Evolutionary conservation across 164 flowering plant species (phyloP).

Genomic region (Dillenia turbinata): DNA sequence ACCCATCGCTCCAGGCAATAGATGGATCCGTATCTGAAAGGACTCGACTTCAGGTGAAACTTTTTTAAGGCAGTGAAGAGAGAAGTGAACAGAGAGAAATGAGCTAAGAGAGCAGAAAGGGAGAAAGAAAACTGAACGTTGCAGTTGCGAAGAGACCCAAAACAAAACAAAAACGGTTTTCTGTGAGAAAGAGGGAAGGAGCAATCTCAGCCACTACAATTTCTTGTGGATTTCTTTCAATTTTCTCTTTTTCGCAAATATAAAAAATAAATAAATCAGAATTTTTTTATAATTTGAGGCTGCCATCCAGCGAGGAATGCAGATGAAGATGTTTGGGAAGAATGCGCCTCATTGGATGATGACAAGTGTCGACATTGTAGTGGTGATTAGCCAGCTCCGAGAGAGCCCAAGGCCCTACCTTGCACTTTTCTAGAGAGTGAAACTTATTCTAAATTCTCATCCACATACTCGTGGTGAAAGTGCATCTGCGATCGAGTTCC

Average conservation of each 20-base stretch:
- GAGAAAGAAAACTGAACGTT: not conserved
- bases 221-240: conserved; percentile 22
- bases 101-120: not conserved
- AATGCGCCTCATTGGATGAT: conserved; percentile 4
- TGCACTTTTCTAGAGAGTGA: too few species aligned
- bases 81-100: not conserved
- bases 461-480: too few species aligned
- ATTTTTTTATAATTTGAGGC: conserved; percentile 38
- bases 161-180: conserved; percentile 4
- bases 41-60: not conserved
- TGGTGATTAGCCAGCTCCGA: conserved; percentile 8
- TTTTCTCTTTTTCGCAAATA: not conserved
- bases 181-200: not conserved
- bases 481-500: too few species aligned
- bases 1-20: conserved; percentile 1
- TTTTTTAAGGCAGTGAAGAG: too few species aligned
- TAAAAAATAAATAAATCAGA: conserved; percentile 6
- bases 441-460: too few species aligned
- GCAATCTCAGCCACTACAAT: conserved; percentile 61
- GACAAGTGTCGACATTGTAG: conserved; percentile 28
- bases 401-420: too few species aligned
- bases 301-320: conserved; percentile 12
- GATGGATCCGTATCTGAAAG: conserved; percentile 2
- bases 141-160: not conserved
- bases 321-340: not conserved